Evolutionary conservation across 2,329 filamentous ascomycete species (phyloP), one percentile per base, ranked within the genome.

Genomic region (Aspergillus glaucus): DNA sequence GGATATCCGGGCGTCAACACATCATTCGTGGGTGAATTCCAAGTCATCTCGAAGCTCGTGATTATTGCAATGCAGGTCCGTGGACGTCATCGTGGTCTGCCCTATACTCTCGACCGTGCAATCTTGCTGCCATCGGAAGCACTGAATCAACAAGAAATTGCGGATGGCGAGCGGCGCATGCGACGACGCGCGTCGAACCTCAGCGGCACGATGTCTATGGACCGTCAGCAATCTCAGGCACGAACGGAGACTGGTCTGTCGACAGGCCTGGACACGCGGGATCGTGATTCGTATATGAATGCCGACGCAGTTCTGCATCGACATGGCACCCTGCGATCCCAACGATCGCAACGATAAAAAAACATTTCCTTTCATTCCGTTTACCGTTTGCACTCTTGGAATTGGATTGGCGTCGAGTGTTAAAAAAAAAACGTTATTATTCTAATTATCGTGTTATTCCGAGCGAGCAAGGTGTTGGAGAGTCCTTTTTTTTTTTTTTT

Each of bases 21-120:
- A 0, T 90, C 87, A 0, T 89, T 98, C 55, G 90, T 82, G 28
- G 85, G 80, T 0, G 82, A 96, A 58, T 96, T 98, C 67, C 81
- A 78, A 10, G 78, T 84, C 0, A 69, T 95, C 6, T 80, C 77
- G 15, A 85, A 84, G 60, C 74, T 85, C 51, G 75, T 85, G 54
- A 81, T 85, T 58, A 79, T 84, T 52, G 81, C 81, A 9, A 85
- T 85, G 81, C 79, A 82, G 68, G 71, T 85, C 49, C 80, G 82
- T 53, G 82, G 82, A 26, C 74, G 82, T 5, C 82, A 85, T 59
- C 79, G 82, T 71, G 82, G 82, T 28, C 67, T 85, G 0, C 82
- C 82, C 0, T 84, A 85, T 57, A 67, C 89, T 63, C 68, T 86
- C 6, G 85, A 88, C 57, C 79, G 84, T 44, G 85, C 85, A 26